Conservation (phyloP, 2,329 filamentous ascomycete species). For the Metarhizium humberi region DNA sequence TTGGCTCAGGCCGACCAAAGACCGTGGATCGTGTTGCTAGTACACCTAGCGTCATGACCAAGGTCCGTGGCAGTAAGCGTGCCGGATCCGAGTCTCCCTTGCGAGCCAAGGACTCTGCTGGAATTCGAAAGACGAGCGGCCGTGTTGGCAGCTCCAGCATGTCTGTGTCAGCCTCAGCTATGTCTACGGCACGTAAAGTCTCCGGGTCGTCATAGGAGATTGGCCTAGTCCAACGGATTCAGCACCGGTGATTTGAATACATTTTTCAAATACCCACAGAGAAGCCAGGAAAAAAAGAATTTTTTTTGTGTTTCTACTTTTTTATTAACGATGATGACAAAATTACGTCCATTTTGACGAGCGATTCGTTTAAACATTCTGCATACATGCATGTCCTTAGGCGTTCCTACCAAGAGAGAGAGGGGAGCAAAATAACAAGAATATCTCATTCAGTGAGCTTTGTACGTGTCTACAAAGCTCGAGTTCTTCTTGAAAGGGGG, state of each 20-base stretch:
- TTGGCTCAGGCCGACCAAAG: constrained; percentile 51
- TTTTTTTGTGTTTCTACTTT: constrained; percentile 11
- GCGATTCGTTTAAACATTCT: constrained; percentile 23
- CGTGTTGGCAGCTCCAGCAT: constrained; percentile 50
- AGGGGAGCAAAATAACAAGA: neutral
- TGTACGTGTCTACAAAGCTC: neutral
- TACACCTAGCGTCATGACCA: constrained; percentile 48
- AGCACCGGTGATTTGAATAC: constrained; percentile 3
- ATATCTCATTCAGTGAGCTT: neutral
- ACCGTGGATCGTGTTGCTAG: constrained; percentile 46
- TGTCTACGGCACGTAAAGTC: constrained; percentile 43
- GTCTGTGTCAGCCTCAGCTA: constrained; percentile 30
- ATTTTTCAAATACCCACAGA: constrained; percentile 3
- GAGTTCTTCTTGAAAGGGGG: neutral
- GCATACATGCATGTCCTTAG: constrained; percentile 31
- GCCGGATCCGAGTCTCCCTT: constrained; percentile 37
- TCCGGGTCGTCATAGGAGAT: constrained; percentile 30
- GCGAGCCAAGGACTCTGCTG: constrained; percentile 41
- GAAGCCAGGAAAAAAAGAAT: constrained; percentile 1
- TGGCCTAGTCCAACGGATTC: neutral
- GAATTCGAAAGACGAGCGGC: constrained; percentile 57
- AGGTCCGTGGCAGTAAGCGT: constrained; percentile 54
- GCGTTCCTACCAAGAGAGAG: constrained; percentile 21
- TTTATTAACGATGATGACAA: constrained; percentile 33
- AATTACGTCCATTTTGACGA: constrained; percentile 24